These are phyloP conservation scores for Cucurbitaria berberidis DNA, from an alignment of 2,329 filamentous ascomycete species.

Conservation along the genomic window DNA sequence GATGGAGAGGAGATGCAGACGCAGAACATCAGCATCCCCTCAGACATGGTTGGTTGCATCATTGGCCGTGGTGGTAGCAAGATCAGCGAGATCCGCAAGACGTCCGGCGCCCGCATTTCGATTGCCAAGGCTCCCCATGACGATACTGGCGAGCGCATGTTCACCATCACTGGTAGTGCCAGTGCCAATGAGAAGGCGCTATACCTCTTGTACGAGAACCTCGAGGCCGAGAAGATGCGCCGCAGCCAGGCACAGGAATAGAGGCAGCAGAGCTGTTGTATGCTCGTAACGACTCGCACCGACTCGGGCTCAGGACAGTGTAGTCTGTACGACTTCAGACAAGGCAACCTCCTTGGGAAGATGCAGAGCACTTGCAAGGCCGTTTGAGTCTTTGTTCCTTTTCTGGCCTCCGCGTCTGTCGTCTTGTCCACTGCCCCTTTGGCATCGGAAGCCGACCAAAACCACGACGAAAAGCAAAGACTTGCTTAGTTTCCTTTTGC, in stretches of 20 bases:
- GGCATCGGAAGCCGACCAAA: slow-evolving; percentile 4
- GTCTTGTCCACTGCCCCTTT: slow-evolving; percentile 6
- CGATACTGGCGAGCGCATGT: slow-evolving; percentile 98
- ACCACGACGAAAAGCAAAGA: slow-evolving; percentile 38
- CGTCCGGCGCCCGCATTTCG: slow-evolving; percentile 93
- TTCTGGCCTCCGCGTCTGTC: slow-evolving; percentile 3
- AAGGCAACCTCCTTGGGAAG: background rate
- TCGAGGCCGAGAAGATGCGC: slow-evolving; percentile 98
- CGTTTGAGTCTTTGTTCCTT: slow-evolving; percentile 4
- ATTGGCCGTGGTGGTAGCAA: slow-evolving; percentile 94
- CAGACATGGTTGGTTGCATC: slow-evolving; percentile 99
- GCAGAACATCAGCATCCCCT: slow-evolving; percentile 98
- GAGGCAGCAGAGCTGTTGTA: background rate
- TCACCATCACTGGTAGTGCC: slow-evolving; percentile 96
- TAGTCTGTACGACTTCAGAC: background rate
- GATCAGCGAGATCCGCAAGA: slow-evolving; percentile 98
- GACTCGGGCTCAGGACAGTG: background rate
- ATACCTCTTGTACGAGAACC: slow-evolving; percentile 96
- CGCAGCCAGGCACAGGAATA: slow-evolving; percentile 74
- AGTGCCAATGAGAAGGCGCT: slow-evolving; percentile 94
- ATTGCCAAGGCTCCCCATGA: slow-evolving; percentile 98
- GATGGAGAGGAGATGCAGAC: slow-evolving; percentile 98
- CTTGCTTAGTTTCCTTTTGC: slow-evolving; percentile 41
- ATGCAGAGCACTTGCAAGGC: slow-evolving; percentile 1
- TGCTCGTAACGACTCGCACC: background rate